Evolutionary conservation across 345 rosid genomes (phyloP).

Genomic region (Salix purpurea): DNA sequence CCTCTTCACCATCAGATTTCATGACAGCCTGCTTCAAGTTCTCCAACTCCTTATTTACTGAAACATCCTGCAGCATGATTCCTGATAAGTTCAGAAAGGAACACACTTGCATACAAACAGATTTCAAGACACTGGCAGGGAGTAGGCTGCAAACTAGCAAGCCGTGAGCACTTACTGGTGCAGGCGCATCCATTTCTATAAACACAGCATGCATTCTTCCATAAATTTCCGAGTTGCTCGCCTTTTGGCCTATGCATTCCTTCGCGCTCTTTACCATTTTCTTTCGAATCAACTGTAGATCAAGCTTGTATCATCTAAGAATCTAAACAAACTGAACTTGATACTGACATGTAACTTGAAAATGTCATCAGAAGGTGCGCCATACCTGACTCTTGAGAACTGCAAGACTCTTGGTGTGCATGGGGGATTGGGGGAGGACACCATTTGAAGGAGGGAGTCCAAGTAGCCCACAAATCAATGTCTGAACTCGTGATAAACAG

Average conservation of each 20-base stretch:
- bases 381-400: constrained; percentile 66
- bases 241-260: constrained; percentile 57
- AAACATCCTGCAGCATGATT: constrained; percentile 35
- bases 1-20: constrained; percentile 46
- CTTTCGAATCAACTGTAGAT: constrained; percentile 49
- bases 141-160: not conserved
- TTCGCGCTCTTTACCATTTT: constrained; percentile 79
- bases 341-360: constrained; percentile 3
- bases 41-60: constrained; percentile 57
- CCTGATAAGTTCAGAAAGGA: not conserved
- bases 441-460: constrained; percentile 93
- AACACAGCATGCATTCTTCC: constrained; percentile 79
- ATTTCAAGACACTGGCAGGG: not conserved
- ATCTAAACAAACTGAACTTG: constrained; percentile 1
- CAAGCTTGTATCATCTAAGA: constrained; percentile 5
- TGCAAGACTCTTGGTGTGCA: constrained; percentile 87
- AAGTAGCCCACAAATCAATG: constrained; percentile 74
- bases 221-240: constrained; percentile 62
- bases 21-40: constrained; percentile 70
- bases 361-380: not conserved
- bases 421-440: constrained; percentile 86
- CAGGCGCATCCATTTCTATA: constrained; percentile 56
- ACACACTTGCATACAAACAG: not conserved
- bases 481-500: constrained; percentile 38
- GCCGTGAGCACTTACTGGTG: constrained; percentile 33